A percentile compares a stretch with the other conserved stretches of the same genome.
Conservation (phyloP, 306 rosid genomes). For the Crataegus laevigata region DNA sequence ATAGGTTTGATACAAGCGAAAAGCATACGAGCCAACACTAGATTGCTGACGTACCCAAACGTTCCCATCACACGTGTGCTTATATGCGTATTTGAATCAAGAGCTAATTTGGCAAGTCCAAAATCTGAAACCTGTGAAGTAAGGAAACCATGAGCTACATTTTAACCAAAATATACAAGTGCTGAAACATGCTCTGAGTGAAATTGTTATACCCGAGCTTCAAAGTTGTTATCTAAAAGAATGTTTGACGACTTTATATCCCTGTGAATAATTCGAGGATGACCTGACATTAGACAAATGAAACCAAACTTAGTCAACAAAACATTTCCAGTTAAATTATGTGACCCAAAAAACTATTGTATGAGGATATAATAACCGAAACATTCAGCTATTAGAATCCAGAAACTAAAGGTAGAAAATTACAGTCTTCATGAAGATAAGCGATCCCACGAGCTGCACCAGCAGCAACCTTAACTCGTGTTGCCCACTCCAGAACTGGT, state of each 20-base stretch:
- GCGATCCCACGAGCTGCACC: constrained; percentile 96
- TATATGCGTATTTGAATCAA: constrained; percentile 65
- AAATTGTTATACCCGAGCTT: constrained; percentile 59
- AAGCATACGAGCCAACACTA: background rate
- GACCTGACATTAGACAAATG: constrained; percentile 43
- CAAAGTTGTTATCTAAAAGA: constrained; percentile 72
- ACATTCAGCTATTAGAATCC: background rate
- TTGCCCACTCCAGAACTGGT: constrained; percentile 69
- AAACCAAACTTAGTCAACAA: background rate
- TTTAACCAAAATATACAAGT: background rate
- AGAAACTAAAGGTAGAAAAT: constrained; percentile 22
- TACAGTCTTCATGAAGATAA: constrained; percentile 98
- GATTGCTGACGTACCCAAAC: constrained; percentile 58
- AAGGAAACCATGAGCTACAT: constrained; percentile 8
- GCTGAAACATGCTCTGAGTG: background rate
- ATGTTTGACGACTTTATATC: constrained; percentile 97
- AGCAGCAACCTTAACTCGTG: constrained; percentile 72
- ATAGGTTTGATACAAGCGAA: background rate
- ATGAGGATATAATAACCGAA: background rate
- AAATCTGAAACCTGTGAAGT: constrained; percentile 79
- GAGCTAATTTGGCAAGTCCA: constrained; percentile 86
- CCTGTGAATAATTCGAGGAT: constrained; percentile 90
- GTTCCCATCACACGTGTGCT: constrained; percentile 93
- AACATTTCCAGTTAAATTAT: background rate
- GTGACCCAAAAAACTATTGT: background rate